Evolutionary conservation across 805 yeast genomes (phyloP), one percentile per base, ranked within the genome.

Genomic region (Teunomyces pallodes): DNA sequence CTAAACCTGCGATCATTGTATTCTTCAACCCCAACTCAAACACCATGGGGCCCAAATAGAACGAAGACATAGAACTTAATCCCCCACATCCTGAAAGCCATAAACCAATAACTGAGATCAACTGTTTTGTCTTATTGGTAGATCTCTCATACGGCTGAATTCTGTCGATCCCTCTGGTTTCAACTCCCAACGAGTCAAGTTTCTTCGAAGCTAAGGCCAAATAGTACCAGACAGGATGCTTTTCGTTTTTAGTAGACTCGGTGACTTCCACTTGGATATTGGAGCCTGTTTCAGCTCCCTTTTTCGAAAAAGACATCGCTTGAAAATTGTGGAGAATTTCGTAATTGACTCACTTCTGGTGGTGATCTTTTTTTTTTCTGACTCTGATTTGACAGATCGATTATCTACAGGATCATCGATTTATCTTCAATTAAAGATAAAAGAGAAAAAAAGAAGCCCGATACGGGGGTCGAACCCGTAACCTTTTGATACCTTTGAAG

Each of bases 31-130:
- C 87, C 20, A 90, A 69, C 2, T 80, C 86, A 60, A 80, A 90
- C 2, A 87, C 59, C 43, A 87, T 63, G 0, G 96, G 88, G 0
- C 95, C 94, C 41, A 88, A 67, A 46, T 86, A 81, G 59, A 80
- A 90, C 1, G 94, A 81, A 1, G 96, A 86, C 90, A 90, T 87
- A 0, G 96, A 87, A 2, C 95, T 84, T n/a, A 90, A 70, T 0
- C 96, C 90, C 45, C 96, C 95, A 49, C 91, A 79, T 0, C 92
- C 96, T 36, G 91, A 83, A 12, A 87, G 59, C 96, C 96, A 90
- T 39, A 89, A 75, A 2, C 94, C 90, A 9, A 77, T 64, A 13
- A 87, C 88, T 8, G 70, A 61, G n/a, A 70, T 51, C 26, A 70
- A 51, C 49, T 62, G 71, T 35, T 60, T 61, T 5, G 54, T 46